These are phyloP conservation scores for Dunaliella primolecta DNA, from an alignment of 139 green algal species.

Conservation along the genomic window DNA sequence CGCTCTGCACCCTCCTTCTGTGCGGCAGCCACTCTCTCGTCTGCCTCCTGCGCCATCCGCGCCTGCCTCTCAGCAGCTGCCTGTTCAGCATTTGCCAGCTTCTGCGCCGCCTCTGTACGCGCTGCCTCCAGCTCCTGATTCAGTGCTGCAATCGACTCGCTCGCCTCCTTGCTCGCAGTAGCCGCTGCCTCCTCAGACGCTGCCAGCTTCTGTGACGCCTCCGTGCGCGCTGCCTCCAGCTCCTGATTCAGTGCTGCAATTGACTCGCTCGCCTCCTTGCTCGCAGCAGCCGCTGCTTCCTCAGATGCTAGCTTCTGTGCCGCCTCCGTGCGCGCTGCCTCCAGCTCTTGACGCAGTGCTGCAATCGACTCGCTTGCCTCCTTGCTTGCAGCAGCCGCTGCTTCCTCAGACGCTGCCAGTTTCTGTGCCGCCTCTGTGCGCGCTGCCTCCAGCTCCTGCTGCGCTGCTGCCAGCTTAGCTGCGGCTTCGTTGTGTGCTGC, in stretches of 20 bases:
- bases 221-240: no score
- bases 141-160: background rate
- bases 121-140: no score
- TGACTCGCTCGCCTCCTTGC: background rate
- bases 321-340: background rate
- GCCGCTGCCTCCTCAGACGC: no score
- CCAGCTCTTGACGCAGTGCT: background rate
- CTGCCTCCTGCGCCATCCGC: no score
- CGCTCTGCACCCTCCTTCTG: background rate
- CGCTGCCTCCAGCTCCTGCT: background rate
- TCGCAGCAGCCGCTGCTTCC: background rate
- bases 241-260: background rate
- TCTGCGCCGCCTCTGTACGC: no score
- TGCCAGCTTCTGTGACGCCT: no score
- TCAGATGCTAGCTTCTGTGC: background rate
- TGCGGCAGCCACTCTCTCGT: background rate
- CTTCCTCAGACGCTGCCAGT: background rate
- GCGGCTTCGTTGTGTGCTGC: background rate
- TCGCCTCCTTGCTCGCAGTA: background rate
- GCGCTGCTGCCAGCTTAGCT: background rate
- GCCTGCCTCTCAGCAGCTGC: no score
- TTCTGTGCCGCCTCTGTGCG: background rate
- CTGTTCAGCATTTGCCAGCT: no score
- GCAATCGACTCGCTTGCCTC: background rate
- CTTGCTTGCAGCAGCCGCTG: constrained; percentile 3